Evolutionary conservation across 139 green algal species (phyloP).

Genomic region (Coelastrella sp.): DNA sequence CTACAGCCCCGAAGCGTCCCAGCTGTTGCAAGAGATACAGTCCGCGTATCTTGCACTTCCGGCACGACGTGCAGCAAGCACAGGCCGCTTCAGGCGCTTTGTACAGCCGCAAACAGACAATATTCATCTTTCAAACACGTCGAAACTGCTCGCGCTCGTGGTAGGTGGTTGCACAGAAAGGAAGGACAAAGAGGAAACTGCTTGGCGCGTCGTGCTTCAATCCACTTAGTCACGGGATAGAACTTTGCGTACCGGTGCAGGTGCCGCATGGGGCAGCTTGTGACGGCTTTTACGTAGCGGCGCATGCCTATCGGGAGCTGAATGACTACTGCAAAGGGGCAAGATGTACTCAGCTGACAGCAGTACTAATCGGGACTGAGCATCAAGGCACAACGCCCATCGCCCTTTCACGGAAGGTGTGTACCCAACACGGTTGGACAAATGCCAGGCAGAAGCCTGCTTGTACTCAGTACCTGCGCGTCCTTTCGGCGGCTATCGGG

Average conservation of each 20-base stretch:
- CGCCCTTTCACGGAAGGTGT: slow-evolving; percentile 31
- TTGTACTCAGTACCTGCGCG: too few species aligned
- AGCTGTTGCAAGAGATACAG: neutral
- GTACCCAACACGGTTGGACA: neutral
- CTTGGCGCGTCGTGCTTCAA: neutral
- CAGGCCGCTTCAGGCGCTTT: neutral
- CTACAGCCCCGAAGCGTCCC: neutral
- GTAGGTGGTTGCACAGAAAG: neutral
- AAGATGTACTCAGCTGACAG: slow-evolving; percentile 1
- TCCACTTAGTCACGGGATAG: neutral
- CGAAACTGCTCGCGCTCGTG: slow-evolving; percentile 12
- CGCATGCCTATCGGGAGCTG: neutral
- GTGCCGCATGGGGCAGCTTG: slow-evolving; percentile 36
- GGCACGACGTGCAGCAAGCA: neutral
- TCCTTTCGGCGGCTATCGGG: too few species aligned
- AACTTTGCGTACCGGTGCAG: neutral
- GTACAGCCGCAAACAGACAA: too few species aligned
- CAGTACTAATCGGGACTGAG: slow-evolving; percentile 42
- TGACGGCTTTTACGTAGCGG: slow-evolving; percentile 33
- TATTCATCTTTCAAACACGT: too few species aligned
- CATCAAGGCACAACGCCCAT: slow-evolving; percentile 37
- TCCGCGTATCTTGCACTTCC: neutral
- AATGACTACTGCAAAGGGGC: neutral
- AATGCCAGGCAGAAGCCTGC: too few species aligned
- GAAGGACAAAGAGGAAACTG: too few species aligned